Conservation (phyloP, 805 yeast species). For the Candida suzukii region DNA sequence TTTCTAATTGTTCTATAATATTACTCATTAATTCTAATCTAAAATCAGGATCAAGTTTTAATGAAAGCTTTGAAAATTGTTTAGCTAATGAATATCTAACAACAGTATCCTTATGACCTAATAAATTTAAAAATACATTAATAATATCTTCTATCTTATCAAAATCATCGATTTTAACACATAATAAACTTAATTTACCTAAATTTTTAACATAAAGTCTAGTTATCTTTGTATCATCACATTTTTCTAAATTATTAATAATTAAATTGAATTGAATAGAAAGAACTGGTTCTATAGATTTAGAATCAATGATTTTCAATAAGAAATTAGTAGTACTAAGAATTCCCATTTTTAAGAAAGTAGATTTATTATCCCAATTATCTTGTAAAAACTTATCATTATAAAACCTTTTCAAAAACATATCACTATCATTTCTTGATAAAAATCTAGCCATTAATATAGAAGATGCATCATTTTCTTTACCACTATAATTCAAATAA, state of each 20-base stretch:
- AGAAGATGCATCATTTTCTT: constrained; percentile 49
- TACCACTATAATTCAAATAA: constrained; percentile 40
- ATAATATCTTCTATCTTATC: constrained; percentile 41
- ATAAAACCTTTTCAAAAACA: background rate
- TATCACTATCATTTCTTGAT: constrained; percentile 36
- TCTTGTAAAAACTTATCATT: background rate
- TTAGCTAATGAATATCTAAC: constrained; percentile 65
- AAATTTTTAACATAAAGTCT: constrained; percentile 24
- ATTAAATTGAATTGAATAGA: constrained; percentile 3
- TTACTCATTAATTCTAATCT: constrained; percentile 34
- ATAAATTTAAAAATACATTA: constrained; percentile 35
- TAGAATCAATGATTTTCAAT: constrained; percentile 10
- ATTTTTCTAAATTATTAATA: constrained; percentile 7
- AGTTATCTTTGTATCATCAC: constrained; percentile 6
- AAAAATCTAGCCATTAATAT: constrained; percentile 45
- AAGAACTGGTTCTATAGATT: background rate
- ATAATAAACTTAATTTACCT: constrained; percentile 31
- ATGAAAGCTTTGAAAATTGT: constrained; percentile 45
- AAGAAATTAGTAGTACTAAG: constrained; percentile 16
- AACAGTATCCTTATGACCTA: constrained; percentile 43
- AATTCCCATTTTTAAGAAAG: constrained; percentile 11
- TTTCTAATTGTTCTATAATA: constrained; percentile 27
- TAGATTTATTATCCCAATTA: constrained; percentile 9
- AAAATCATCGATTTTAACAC: constrained; percentile 21
- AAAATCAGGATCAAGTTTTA: constrained; percentile 24